Conservation (phyloP, 805 yeast genomes). For the Kazachstania bromeliacearum region DNA sequence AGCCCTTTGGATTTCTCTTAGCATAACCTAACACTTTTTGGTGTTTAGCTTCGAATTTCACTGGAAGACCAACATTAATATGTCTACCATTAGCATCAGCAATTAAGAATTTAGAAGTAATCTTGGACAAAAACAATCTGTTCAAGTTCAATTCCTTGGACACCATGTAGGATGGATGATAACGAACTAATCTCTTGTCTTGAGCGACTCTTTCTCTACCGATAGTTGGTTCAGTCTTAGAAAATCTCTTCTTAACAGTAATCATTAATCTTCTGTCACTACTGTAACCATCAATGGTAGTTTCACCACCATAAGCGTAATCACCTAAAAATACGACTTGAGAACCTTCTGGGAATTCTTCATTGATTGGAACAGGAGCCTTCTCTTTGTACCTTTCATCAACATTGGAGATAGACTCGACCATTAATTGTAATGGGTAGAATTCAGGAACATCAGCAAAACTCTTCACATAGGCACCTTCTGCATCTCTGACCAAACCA, state of each 20-base stretch:
- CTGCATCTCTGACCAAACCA: slow-evolving; percentile 59
- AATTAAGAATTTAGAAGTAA: slow-evolving; percentile 66
- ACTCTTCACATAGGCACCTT: slow-evolving; percentile 75
- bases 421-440: slow-evolving; percentile 74
- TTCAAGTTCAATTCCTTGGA: slow-evolving; percentile 48
- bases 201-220: slow-evolving; percentile 52
- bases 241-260: slow-evolving; percentile 43
- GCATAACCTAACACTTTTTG: slow-evolving; percentile 86
- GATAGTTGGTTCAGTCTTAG: slow-evolving; percentile 48
- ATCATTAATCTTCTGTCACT: slow-evolving; percentile 37
- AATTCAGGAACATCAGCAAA: slow-evolving; percentile 43
- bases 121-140: slow-evolving; percentile 60
- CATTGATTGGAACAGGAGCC: slow-evolving; percentile 65
- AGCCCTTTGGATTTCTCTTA: slow-evolving; percentile 49
- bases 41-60: slow-evolving; percentile 72
- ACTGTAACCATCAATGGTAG: slow-evolving; percentile 53
- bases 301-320: slow-evolving; percentile 78
- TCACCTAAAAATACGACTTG: slow-evolving; percentile 75
- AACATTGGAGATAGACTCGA: slow-evolving; percentile 59
- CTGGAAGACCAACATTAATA: slow-evolving; percentile 67
- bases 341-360: slow-evolving; percentile 70
- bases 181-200: slow-evolving; percentile 49
- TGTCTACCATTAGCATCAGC: slow-evolving; percentile 43
- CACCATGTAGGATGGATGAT: slow-evolving; percentile 57
- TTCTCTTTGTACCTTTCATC: slow-evolving; percentile 68